Evolutionary conservation across 345 rosid species (phyloP).

Genomic region (Linum usitatissimum): DNA sequence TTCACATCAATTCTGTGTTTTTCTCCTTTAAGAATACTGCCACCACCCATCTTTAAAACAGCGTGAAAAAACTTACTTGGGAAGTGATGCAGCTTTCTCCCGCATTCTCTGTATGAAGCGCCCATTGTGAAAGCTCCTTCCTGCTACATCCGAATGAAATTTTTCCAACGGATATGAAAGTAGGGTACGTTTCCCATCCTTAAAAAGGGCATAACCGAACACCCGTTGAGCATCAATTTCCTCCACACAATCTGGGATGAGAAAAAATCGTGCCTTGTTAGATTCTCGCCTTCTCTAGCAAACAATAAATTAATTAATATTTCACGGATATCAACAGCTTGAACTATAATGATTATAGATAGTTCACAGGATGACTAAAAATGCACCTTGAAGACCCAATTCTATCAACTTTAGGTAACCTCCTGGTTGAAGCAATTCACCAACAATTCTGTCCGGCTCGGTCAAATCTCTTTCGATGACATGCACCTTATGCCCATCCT

Average conservation of each 20-base stretch:
- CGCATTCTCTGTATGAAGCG: slow-evolving; percentile 51
- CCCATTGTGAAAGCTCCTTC: slow-evolving; percentile 54
- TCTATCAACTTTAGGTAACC: slow-evolving; percentile 25
- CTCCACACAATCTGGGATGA: slow-evolving; percentile 37
- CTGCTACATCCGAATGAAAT: slow-evolving; percentile 32
- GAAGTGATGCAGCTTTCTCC: slow-evolving; percentile 35
- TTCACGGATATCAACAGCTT: too few relatives aligned
- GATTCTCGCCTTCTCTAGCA: not conserved
- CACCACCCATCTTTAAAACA: too few relatives aligned
- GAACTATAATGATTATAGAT: not conserved
- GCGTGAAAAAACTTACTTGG: slow-evolving; percentile 23
- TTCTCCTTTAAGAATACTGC: too few relatives aligned
- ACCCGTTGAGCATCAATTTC: slow-evolving; percentile 43
- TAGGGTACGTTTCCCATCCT: slow-evolving; percentile 30
- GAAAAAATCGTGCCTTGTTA: not conserved
- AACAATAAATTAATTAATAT: too few relatives aligned
- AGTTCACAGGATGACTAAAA: not conserved
- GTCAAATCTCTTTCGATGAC: slow-evolving; percentile 28
- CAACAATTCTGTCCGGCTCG: slow-evolving; percentile 30
- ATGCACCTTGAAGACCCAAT: slow-evolving; percentile 24
- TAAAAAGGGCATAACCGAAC: slow-evolving; percentile 42
- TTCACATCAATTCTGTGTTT: too few relatives aligned
- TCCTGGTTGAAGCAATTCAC: slow-evolving; percentile 27
- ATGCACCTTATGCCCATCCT: slow-evolving; percentile 25
- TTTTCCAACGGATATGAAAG: slow-evolving; percentile 38